phyloP scores from a whole-genome alignment of 2,329 filamentous ascomycete species.

The Talaromyces sp. region DNA sequence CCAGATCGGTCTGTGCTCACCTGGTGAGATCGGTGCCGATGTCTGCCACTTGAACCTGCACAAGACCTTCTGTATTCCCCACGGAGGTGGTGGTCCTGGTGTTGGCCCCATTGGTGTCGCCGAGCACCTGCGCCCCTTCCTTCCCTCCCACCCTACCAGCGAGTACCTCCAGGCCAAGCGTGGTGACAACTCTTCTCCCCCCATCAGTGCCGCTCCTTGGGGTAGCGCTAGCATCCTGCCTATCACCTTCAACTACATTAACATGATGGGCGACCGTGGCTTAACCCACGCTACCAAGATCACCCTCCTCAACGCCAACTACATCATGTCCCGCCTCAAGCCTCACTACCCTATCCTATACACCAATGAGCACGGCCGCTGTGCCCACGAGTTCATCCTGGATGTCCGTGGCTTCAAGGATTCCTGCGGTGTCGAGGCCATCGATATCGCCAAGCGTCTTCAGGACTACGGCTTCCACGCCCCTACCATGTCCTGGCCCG shows the following conservation, averaged over 20 bases:
- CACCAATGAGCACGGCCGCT: slow-evolving; percentile 83
- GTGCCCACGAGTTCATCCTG: slow-evolving; percentile 96
- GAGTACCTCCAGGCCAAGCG: slow-evolving; percentile 48
- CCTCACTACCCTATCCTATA: slow-evolving; percentile 91
- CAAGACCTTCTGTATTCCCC: slow-evolving; percentile 98
- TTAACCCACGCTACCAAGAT: slow-evolving; percentile 89
- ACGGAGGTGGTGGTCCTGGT: slow-evolving; percentile 90
- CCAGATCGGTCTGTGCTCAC: slow-evolving; percentile 92
- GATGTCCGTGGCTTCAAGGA: slow-evolving; percentile 85
- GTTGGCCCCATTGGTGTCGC: slow-evolving; percentile 94
- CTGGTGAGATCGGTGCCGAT: slow-evolving; percentile 92
- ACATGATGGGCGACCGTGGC: slow-evolving; percentile 84
- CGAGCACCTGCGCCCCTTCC: slow-evolving; percentile 72
- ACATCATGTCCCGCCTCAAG: slow-evolving; percentile 84
- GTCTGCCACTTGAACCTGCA: slow-evolving; percentile 97
- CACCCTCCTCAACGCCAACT: slow-evolving; percentile 95
- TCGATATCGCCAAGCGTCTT: slow-evolving; percentile 93
- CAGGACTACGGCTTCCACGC: slow-evolving; percentile 98
- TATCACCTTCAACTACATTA: slow-evolving; percentile 94
- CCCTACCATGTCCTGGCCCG: slow-evolving; percentile 95
- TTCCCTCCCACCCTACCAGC: slow-evolving; percentile 71
- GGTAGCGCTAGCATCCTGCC: slow-evolving; percentile 90
- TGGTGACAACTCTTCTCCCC: slow-evolving; percentile 58
- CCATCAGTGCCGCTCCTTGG: slow-evolving; percentile 77
- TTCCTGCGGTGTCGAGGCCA: slow-evolving; percentile 80